Evolutionary conservation across 2,329 filamentous ascomycete species (phyloP).

Genomic region (Mariannaea sp.): DNA sequence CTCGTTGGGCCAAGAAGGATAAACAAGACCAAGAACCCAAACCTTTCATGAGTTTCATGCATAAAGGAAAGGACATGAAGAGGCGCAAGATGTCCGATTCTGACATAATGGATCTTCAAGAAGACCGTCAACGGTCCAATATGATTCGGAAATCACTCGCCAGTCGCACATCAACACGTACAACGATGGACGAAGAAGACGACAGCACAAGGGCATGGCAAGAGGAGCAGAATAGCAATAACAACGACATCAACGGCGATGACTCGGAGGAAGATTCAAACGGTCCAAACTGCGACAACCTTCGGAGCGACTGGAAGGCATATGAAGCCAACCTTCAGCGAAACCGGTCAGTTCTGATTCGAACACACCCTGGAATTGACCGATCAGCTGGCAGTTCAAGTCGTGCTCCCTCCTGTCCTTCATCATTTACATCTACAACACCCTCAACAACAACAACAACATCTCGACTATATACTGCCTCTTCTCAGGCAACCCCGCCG

Average conservation of each 20-base stretch:
- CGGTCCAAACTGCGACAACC: conserved; percentile 11
- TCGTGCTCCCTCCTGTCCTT: conserved; percentile 3
- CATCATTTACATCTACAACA: not conserved
- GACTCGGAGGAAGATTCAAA: conserved; percentile 26
- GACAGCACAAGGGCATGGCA: not conserved
- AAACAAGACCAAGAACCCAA: conserved; percentile 19
- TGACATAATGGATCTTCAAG: conserved; percentile 27
- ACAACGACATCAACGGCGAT: conserved; percentile 21
- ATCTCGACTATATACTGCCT: not conserved
- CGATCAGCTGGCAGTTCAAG: conserved; percentile 17
- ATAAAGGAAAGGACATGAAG: conserved; percentile 22
- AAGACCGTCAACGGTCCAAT: conserved; percentile 45
- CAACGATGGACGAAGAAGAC: conserved; percentile 16
- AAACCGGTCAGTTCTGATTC: conserved; percentile 37
- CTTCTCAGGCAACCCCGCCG: not conserved
- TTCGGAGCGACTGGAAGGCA: conserved; percentile 46
- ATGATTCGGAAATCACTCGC: conserved; percentile 53
- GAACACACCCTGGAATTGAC: conserved; percentile 38
- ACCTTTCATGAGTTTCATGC: conserved; percentile 24
- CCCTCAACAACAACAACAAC: not conserved
- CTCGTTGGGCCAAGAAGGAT: conserved; percentile 30
- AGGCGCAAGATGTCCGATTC: conserved; percentile 24
- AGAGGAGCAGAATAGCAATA: conserved; percentile 6
- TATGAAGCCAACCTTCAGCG: conserved; percentile 45
- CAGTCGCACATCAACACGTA: conserved; percentile 35